Evolutionary conservation across 1,284 basidiomycete genomes (phyloP).

Genomic region (Ganoderma resinaceum): DNA sequence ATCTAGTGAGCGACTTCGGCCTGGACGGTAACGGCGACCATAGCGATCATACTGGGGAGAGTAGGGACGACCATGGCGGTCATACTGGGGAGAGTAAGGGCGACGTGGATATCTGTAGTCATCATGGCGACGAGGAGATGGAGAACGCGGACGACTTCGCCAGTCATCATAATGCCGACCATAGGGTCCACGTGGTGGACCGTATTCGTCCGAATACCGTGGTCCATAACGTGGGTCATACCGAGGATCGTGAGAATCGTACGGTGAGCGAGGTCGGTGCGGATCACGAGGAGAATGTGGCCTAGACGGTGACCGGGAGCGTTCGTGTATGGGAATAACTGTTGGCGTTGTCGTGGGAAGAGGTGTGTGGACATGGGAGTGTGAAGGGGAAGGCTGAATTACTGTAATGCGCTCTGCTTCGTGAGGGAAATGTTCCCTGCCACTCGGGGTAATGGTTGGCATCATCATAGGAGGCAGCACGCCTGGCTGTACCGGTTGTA

Average conservation of each 20-base stretch:
- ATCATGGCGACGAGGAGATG: neutral
- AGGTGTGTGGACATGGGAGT: neutral
- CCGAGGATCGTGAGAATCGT: neutral
- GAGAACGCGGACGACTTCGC: neutral
- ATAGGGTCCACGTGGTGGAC: neutral
- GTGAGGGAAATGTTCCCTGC: neutral
- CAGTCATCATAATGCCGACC: constrained; percentile 1
- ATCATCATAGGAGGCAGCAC: neutral
- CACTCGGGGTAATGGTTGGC: neutral
- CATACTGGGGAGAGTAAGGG: neutral
- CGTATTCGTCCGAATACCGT: neutral
- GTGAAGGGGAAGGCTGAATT: neutral
- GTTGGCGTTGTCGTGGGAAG: neutral
- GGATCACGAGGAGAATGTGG: constrained; percentile 24
- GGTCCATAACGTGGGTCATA: neutral
- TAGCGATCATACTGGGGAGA: neutral
- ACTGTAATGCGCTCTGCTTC: neutral
- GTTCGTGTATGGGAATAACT: neutral
- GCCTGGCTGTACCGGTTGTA: neutral
- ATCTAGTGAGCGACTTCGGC: neutral
- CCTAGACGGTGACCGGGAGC: neutral
- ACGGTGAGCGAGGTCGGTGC: constrained; percentile 22
- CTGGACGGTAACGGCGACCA: neutral
- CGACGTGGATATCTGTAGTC: neutral
- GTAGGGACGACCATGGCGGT: neutral